Base-by-base conservation (phyloP, 345 rosid genomes). In the Brassica cretica region DNA sequence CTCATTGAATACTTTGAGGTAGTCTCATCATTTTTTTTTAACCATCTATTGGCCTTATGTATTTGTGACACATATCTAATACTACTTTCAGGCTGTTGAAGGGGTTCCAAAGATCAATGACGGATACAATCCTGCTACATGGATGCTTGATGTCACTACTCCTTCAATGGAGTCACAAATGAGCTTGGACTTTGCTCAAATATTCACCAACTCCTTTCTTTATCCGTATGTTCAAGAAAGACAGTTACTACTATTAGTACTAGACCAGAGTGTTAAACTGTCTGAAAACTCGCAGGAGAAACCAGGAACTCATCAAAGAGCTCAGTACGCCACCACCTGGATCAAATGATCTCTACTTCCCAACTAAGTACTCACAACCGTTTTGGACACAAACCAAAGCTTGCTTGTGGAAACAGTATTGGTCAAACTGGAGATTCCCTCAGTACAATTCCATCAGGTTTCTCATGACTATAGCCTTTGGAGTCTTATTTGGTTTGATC, bases 1-100 rank as follows among this genome's bases (percentile, higher is more conserved):
- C 97, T 93, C 60, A 41, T 93, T 18, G 96, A 90, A 75, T 93
- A 91, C 75, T 91, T 93, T 79, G 98, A 91, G 91, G 98, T 90
- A 16, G 0, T 53, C 24, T 53, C 10, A 5, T 27, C 30, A 27
- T 27, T 53, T 16, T 53, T 51, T 0, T 16, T 16, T 53, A n/a
- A n/a, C 56, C 56, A 49, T 15, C 60, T 15, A 8, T 53, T 53
- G 60, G 19, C 8, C 24, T 53, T 53, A 53, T 5, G 56, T n/a
- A 1, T n/a, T 51, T n/a, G 56, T n/a, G 0, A n/a, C 56, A 51
- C 19, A 51, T 51, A 51, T 51, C 8, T 51, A n/a, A 51, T n/a
- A 51, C 19, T n/a, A n/a, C 56, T 51, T 53, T 19, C 84, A 93
- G 97, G 90, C 90, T 53, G 66, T 93, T 25, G 89, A 84, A 18